A percentile compares a stretch with the other conserved stretches of the same genome.
Conservation (phyloP, 768 basidiomycete species). For the Termitomyces sp. region DNA sequence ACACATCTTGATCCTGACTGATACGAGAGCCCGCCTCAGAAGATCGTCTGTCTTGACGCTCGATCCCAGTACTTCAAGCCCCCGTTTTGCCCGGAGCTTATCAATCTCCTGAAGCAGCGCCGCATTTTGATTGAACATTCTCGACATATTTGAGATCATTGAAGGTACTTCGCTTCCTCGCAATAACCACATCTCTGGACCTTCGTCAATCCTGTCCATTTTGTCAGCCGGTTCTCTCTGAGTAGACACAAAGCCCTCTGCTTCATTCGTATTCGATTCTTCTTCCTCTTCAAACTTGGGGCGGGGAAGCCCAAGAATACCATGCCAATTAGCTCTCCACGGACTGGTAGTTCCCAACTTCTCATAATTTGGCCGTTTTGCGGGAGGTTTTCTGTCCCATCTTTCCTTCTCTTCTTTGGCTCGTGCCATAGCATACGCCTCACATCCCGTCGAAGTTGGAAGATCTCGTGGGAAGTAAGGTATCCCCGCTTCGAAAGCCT, state of each 20-base stretch:
- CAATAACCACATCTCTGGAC: constrained; percentile 62
- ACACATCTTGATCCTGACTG: constrained; percentile 58
- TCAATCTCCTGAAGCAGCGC: constrained; percentile 56
- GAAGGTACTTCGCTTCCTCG: constrained; percentile 47
- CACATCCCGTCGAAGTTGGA: constrained; percentile 55
- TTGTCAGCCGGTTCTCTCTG: constrained; percentile 47
- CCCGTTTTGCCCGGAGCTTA: constrained; percentile 53
- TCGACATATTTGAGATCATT: constrained; percentile 40
- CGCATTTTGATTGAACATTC: constrained; percentile 36
- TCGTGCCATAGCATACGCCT: constrained; percentile 41
- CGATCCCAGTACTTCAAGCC: constrained; percentile 34
- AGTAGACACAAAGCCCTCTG: constrained; percentile 46
- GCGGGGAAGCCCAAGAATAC: constrained; percentile 52
- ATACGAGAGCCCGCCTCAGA: constrained; percentile 60
- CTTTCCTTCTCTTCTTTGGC: constrained; percentile 49
- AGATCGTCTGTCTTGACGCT: constrained; percentile 38
- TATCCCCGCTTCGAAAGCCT: constrained; percentile 77
- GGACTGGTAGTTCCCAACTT: constrained; percentile 65
- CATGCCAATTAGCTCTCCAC: constrained; percentile 75
- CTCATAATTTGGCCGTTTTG: constrained; percentile 74
- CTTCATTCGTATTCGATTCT: constrained; percentile 5
- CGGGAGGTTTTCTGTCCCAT: constrained; percentile 84
- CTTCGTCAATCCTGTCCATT: constrained; percentile 7
- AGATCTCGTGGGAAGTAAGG: constrained; percentile 82
- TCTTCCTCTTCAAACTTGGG: constrained; percentile 8